Evolutionary conservation across 2,329 filamentous ascomycete genomes (phyloP), one percentile per base, ranked within the genome.

Genomic region (Fusarium sp.): DNA sequence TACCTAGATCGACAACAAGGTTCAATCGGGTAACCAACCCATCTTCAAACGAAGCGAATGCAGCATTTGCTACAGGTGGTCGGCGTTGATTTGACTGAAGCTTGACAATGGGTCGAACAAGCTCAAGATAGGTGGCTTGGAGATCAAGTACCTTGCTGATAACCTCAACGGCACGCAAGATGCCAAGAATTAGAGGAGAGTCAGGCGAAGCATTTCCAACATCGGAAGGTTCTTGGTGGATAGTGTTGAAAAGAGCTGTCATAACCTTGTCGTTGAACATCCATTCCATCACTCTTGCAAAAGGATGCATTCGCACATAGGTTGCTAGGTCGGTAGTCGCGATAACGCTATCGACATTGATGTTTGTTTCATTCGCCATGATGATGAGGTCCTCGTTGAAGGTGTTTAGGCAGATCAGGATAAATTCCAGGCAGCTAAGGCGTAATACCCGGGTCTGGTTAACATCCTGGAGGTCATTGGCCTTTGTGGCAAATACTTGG

Each of bases 211-310:
- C 89, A 73, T 88, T 90, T 66, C 92, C 89, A 43, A 98, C 87
- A 63, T 92, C 90, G 10, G 87, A 84, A 18, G 91, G 83, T 72
- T 95, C 89, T 77, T 97, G 91, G 72, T 95, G 92, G 30, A 96
- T 89, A 14, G 92, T 89, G 60, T 89, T 86, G 79, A 98, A 95
- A 3, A 99, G 82, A 16, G 91, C 89, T 70, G 88, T 88, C 75
- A 97, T 89, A 24, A 98, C 93, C 70, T 92, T 93, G 76, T 97
- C 93, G 77, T 97, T 98, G 80, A 97, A 97, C 81, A 99, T 89
- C 94, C 96, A 98, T 77, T 99, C 96, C 92, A 98, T 98, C 18
- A 97, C 91, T 63, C 97, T 90, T 5, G 93, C 90, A 76, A 98
- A 99, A 1, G 97, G 95, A 81, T 99, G 97, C 56, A 97, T 87